Percentiles rank a stretch among this genome's conserved stretches.
Conservation (phyloP, 2,329 filamentous ascomycete species). For the Aureobasidium vineae region DNA sequence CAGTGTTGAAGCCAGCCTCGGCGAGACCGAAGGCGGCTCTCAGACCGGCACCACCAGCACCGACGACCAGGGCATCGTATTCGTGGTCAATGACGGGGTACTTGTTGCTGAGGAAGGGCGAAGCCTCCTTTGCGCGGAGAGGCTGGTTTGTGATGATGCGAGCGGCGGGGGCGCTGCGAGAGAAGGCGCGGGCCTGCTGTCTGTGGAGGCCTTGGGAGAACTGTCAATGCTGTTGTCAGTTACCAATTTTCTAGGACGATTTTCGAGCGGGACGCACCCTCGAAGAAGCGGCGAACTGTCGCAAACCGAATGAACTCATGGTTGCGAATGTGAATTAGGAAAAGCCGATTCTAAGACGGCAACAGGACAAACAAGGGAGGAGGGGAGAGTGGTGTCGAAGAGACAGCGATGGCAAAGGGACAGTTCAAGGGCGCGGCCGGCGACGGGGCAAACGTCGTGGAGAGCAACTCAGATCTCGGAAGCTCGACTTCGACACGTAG, state of each 20-base stretch:
- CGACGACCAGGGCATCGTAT: conserved; percentile 95
- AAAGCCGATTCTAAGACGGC: conserved; percentile 18
- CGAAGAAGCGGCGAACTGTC: conserved; percentile 37
- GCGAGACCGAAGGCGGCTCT: conserved; percentile 82
- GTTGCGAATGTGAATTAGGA: conserved; percentile 10
- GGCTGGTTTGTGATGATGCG: conserved; percentile 83
- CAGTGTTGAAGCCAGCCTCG: conserved; percentile 86
- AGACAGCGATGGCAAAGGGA: conserved; percentile 17
- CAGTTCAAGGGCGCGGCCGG: neutral
- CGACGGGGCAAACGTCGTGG: conserved; percentile 21
- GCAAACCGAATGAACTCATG: conserved; percentile 41
- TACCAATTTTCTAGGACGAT: neutral
- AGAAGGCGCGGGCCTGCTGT: conserved; percentile 68
- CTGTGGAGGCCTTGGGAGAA: conserved; percentile 38
- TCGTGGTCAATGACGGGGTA: conserved; percentile 99
- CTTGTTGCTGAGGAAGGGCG: conserved; percentile 79
- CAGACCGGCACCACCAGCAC: conserved; percentile 76
- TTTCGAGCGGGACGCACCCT: conserved; percentile 32
- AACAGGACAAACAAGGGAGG: neutral
- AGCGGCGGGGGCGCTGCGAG: conserved; percentile 77
- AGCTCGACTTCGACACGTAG: neutral
- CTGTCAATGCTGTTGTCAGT: conserved; percentile 21
- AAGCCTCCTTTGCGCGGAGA: conserved; percentile 89
- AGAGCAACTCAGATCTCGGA: neutral
- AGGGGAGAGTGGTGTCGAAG: conserved; percentile 10